phyloP scores from a whole-genome alignment of 2,329 filamentous ascomycete genomes.

The Paracoccidioides brasiliensis region DNA sequence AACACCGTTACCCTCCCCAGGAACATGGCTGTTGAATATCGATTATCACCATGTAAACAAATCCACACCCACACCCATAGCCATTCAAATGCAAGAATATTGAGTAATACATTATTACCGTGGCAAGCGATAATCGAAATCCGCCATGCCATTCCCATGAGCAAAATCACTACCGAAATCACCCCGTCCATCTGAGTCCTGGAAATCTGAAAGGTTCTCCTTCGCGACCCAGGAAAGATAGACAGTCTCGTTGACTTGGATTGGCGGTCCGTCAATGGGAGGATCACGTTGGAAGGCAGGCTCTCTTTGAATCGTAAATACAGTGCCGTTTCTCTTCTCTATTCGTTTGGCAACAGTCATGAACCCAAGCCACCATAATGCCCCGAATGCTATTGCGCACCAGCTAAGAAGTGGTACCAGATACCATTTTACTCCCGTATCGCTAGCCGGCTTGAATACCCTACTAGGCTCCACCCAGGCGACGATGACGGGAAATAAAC shows the following conservation, averaged over 20 bases:
- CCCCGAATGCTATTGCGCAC: not conserved
- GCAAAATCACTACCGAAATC: not conserved
- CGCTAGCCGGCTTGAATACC: not conserved
- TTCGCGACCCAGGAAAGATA: constrained; percentile 3
- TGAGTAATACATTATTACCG: not conserved
- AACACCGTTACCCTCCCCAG: no score
- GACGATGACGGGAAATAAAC: not conserved
- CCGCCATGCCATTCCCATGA: not conserved
- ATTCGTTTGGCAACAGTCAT: not conserved
- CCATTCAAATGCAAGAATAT: no score
- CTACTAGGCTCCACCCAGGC: constrained; percentile 1
- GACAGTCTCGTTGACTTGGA: constrained; percentile 2
- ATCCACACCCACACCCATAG: not conserved
- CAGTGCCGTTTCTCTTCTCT: constrained; percentile 1
- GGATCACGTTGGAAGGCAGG: constrained; percentile 1
- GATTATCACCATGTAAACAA: not conserved
- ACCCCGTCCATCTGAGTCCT: not conserved
- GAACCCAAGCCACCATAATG: constrained; percentile 3
- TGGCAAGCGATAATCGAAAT: not conserved
- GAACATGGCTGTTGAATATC: not conserved
- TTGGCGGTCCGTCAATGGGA: not conserved
- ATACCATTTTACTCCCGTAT: not conserved
- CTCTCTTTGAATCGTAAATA: not conserved
- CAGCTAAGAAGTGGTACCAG: constrained; percentile 2
- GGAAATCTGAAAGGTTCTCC: not conserved